These are phyloP conservation scores for Ganoderma lingzhi DNA, from an alignment of 1,284 basidiomycete genomes.

Conservation along the genomic window DNA sequence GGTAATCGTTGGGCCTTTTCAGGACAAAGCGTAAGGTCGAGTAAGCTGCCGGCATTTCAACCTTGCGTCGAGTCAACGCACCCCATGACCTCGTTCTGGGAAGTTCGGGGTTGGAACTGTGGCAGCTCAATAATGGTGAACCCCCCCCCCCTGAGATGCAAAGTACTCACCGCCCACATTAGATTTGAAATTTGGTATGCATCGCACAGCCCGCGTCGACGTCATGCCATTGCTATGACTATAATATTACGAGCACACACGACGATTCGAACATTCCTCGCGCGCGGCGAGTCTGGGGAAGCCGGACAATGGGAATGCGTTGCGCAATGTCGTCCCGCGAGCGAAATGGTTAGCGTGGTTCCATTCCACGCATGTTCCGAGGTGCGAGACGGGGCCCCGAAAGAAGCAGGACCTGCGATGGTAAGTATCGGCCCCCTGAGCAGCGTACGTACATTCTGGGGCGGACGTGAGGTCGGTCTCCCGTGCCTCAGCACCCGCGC, in stretches of 20 bases:
- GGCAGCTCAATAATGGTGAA: background rate
- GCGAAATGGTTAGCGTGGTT: background rate
- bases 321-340: background rate
- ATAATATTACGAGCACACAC: background rate
- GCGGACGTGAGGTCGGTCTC: background rate
- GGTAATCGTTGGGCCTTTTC: background rate
- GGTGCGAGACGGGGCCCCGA: background rate
- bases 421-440: background rate
- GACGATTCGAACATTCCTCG: background rate
- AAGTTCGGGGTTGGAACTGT: slow-evolving; percentile 4
- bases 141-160: background rate
- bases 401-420: background rate
- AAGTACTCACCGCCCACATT: background rate
- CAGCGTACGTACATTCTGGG: background rate
- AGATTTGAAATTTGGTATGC: background rate
- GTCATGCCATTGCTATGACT: background rate
- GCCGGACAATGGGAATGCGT: background rate
- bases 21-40: background rate
- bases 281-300: background rate
- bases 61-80: background rate
- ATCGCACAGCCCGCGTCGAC: background rate
- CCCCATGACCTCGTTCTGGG: slow-evolving; percentile 3
- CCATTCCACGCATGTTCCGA: background rate
- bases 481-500: slow-evolving; percentile 5
- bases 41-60: background rate